Percentiles rank a stretch among this genome's conserved stretches.
These are phyloP conservation scores for Talaromyces pinophilus DNA, from an alignment of 2,329 filamentous ascomycete genomes.

Conservation along the genomic window DNA sequence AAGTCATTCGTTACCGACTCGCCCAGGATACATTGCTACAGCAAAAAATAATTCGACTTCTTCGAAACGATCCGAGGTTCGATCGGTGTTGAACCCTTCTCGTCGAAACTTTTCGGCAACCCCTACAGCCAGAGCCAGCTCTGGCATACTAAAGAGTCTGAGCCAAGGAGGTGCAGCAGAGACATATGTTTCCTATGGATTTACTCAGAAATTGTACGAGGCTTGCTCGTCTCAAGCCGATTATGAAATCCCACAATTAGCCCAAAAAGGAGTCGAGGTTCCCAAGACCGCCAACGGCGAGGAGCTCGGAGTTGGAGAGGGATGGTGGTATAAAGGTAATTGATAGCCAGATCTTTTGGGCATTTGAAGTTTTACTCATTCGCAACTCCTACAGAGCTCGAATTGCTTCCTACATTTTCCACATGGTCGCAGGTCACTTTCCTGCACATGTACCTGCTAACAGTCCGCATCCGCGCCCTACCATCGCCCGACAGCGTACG, in stretches of 20 bases:
- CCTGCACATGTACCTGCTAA: conserved; percentile 91
- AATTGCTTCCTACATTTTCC: conserved; percentile 82
- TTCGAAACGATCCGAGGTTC: neutral
- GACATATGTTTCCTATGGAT: conserved; percentile 76
- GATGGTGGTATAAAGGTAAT: conserved; percentile 80
- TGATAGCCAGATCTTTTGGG: neutral
- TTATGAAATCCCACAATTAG: conserved; percentile 71
- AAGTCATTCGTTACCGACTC: conserved; percentile 1
- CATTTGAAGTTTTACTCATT: neutral
- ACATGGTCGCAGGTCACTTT: conserved; percentile 96
- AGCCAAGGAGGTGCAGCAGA: conserved; percentile 51
- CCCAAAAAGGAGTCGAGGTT: conserved; percentile 66
- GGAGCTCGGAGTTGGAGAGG: conserved; percentile 72
- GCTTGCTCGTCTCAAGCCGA: conserved; percentile 71
- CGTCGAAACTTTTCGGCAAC: conserved; percentile 14
- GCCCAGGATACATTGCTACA: neutral
- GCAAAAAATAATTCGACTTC: neutral
- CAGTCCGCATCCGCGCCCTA: conserved; percentile 78
- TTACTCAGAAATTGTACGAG: conserved; percentile 76
- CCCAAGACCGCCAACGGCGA: conserved; percentile 74
- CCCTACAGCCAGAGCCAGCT: conserved; percentile 18
- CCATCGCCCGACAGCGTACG: conserved; percentile 64
- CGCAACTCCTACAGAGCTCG: conserved; percentile 61
- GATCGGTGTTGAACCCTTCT: neutral
- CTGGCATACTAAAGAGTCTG: conserved; percentile 34